These are phyloP conservation scores for Apocynum venetum DNA, from an alignment of 257 asterid species.

Conservation along the genomic window DNA sequence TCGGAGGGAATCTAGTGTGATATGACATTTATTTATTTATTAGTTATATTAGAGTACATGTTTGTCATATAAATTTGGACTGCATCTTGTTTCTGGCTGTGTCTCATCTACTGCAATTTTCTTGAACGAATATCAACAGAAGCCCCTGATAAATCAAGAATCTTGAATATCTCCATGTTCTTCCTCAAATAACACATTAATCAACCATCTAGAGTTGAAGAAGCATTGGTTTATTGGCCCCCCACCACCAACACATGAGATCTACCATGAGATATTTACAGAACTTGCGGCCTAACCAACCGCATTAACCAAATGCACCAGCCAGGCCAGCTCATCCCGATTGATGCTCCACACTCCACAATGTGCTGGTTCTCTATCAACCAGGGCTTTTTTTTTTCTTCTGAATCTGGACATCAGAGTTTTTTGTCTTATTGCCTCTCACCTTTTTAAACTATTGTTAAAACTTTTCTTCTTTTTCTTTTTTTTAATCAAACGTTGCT, in stretches of 20 bases:
- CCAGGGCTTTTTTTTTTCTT: background rate
- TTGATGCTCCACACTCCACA: background rate
- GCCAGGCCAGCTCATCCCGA: background rate
- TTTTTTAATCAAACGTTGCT: background rate
- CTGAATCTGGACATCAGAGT: background rate
- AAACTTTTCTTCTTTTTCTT: background rate
- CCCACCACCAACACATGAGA: no score
- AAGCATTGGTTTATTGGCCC: no score
- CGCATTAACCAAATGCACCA: background rate
- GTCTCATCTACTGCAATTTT: no score
- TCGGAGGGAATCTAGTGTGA: background rate
- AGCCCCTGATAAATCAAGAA: no score
- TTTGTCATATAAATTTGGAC: background rate
- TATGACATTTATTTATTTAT: background rate
- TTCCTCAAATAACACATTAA: no score
- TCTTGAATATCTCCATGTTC: no score
- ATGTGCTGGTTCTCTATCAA: constrained; percentile 6
- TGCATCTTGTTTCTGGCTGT: no score
- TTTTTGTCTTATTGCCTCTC: background rate
- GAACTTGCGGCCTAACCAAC: background rate
- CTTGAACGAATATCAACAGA: no score
- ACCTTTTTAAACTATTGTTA: no score
- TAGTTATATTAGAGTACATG: no score
- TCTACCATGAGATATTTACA: background rate
- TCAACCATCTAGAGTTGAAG: no score